These are phyloP conservation scores for Vigna unguiculata DNA, from an alignment of 306 rosid species.

Conservation along the genomic window DNA sequence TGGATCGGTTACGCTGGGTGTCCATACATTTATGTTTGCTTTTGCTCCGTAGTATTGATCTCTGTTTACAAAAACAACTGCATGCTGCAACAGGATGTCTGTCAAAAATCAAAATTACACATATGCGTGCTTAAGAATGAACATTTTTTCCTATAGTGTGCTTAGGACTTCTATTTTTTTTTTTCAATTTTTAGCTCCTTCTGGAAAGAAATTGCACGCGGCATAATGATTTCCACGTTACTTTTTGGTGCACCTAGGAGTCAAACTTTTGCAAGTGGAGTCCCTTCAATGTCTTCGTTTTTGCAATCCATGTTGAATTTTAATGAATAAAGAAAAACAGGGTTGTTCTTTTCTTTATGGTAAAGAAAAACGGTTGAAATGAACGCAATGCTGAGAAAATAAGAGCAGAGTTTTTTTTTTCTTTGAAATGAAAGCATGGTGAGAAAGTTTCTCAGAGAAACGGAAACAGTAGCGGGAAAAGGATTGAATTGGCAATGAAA, in stretches of 20 bases:
- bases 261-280: slow-evolving; percentile 44
- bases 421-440: slow-evolving; percentile 26
- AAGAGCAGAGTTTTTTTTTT: slow-evolving; percentile 36
- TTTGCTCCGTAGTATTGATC: slow-evolving; percentile 98
- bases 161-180: neutral
- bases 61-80: slow-evolving; percentile 92
- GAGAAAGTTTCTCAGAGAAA: too few relatives aligned
- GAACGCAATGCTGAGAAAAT: slow-evolving; percentile 20
- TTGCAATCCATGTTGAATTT: slow-evolving; percentile 29
- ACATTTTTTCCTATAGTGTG: slow-evolving; percentile 1
- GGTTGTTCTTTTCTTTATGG: slow-evolving; percentile 36
- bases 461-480: neutral
- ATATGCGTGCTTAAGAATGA: neutral
- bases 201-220: neutral
- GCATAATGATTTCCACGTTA: slow-evolving; percentile 23
- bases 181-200: neutral
- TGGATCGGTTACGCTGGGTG: slow-evolving; percentile 76
- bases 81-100: slow-evolving; percentile 68
- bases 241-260: slow-evolving; percentile 41
- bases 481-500: neutral
- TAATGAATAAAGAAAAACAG: slow-evolving; percentile 36
- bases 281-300: slow-evolving; percentile 42
- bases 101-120: slow-evolving; percentile 16
- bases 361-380: slow-evolving; percentile 33
- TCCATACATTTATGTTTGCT: slow-evolving; percentile 91